Evolutionary conservation across 2,329 filamentous ascomycete genomes (phyloP), one percentile per base, ranked within the genome.

Genomic region (Colletotrichum sp.): DNA sequence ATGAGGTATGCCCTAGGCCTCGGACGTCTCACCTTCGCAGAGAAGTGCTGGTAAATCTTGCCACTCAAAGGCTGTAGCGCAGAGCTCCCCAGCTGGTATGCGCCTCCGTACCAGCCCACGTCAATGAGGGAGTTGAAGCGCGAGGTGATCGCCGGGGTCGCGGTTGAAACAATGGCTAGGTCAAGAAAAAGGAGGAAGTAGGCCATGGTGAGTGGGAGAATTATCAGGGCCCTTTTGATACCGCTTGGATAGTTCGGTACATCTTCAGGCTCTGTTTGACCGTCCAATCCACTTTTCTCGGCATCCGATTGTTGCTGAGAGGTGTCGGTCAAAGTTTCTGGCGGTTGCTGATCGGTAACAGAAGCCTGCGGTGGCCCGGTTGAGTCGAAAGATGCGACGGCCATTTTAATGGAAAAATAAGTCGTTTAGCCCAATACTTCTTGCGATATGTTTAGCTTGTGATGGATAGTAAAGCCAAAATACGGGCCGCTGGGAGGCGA

Each of bases 91-190:
- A 87, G 79, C 8, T 83, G 81, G 73, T 85, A 73, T 9, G 71
- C 71, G 15, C 71, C 85, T 26, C 83, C 83, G 74, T 88, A 88
- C 87, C 87, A 88, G 43, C 86, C 87, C 12, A 88, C 83, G 77
- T 88, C 87, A 5, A 80, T 77, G 0, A 87, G 80, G 16, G 85
- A 83, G 58, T 86, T 80, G 78, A 85, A 84, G 28, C 82, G 78
- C 72, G 80, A 82, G 0, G 85, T 86, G 56, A 87, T 87, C 24
- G 75, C 75, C 1, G 84, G 84, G 55, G 84, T 82, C 1, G 84
- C 84, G 12, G 84, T 86, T 6, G 82, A 78, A n/a, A 86, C 77
- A 48, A 86, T 84, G 3, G 84, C 82, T 1, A 79, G 80, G 66
- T 85, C 84, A 5, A 86, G 75, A 52, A 84, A 58, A 77, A 85